Evolutionary conservation across 2,329 filamentous ascomycete species (phyloP), one percentile per base, ranked within the genome.

Genomic region (Aspergillus arachidicola): DNA sequence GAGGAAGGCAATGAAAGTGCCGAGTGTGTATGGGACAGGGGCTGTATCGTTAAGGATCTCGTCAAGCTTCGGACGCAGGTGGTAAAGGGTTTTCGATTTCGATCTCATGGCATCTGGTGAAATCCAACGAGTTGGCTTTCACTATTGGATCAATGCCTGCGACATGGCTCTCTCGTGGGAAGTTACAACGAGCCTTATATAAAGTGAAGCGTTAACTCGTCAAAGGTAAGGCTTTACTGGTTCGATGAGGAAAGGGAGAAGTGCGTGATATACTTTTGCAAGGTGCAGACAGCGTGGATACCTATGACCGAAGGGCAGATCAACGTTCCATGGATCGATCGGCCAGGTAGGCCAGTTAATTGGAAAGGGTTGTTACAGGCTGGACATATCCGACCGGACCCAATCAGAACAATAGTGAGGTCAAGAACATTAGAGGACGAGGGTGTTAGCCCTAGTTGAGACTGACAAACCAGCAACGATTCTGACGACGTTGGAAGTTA

Each of bases 1-100:
- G 2, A 97, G 84, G 73, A 94, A 97, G 58, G 92, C 92, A 86
- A 93, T 97, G 78, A 97, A 97, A 26, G 93, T 93, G 64, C 87
- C 88, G 3, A 96, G 83, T 0, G 92, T 96, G 87, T 92, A 97
- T 70, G 94, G 94, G 56, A 92, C 88, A 12, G 91, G 87, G 28
- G 94, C 91, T 43, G 85, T 87, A 79, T 96, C 93, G 66, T 90
- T 86, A 41, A 97, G 86, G 26, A 97, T 94, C 69, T 97, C 93
- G 61, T 88, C 85, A 53, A 97, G 82, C 46, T 91, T 89, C 50
- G 91, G 93, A 73, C 86, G 80, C 62, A 67, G 83, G 78, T 60
- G 58, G 23, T 60, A 55, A 5, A 61, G 19, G 3, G 36, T 48
- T 38, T 55, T 55, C 11, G 51, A 11, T 55, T 55, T 34, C 23